Evolutionary conservation across 352 stramenopile genomes (phyloP).

Genomic region (Globisporangium spiculum): DNA sequence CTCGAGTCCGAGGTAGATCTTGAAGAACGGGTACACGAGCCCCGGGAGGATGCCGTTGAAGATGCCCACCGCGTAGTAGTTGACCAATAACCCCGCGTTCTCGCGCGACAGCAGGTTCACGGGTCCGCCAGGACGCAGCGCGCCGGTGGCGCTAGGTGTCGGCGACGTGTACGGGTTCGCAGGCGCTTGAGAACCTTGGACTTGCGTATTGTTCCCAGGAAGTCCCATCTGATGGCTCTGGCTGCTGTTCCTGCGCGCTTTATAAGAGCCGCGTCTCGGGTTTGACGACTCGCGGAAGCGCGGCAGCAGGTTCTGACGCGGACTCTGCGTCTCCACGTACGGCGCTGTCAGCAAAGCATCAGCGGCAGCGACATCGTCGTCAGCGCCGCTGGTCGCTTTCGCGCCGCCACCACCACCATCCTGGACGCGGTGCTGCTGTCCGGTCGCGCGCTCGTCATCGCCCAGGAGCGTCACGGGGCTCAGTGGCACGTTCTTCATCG

Average conservation of each 20-base stretch:
- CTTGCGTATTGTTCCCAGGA: background rate
- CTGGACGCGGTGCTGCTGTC: background rate
- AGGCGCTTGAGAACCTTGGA: background rate
- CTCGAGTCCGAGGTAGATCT: conserved; percentile 61
- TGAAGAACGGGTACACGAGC: conserved; percentile 74
- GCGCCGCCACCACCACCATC: background rate
- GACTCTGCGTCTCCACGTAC: conserved; percentile 12
- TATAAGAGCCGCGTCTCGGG: background rate
- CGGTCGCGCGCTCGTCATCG: conserved; percentile 4
- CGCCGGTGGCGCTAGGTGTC: conserved; percentile 6
- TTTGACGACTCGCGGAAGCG: conserved; percentile 9
- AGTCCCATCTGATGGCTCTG: background rate
- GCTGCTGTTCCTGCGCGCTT: background rate
- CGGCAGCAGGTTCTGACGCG: conserved; percentile 5
- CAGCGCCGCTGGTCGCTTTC: background rate
- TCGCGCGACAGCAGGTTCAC: conserved; percentile 17
- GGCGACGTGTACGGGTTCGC: conserved; percentile 3
- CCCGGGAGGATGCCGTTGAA: conserved; percentile 67
- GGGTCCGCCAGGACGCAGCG: conserved; percentile 21
- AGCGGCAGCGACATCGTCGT: background rate
- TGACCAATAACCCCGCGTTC: conserved; percentile 49
- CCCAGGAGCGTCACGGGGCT: conserved; percentile 16
- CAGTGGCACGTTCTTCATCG: conserved; percentile 11
- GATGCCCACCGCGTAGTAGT: conserved; percentile 68
- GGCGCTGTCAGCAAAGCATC: background rate